Conservation (phyloP, 164 flowering plant genomes). For the Amborella trichopoda region DNA sequence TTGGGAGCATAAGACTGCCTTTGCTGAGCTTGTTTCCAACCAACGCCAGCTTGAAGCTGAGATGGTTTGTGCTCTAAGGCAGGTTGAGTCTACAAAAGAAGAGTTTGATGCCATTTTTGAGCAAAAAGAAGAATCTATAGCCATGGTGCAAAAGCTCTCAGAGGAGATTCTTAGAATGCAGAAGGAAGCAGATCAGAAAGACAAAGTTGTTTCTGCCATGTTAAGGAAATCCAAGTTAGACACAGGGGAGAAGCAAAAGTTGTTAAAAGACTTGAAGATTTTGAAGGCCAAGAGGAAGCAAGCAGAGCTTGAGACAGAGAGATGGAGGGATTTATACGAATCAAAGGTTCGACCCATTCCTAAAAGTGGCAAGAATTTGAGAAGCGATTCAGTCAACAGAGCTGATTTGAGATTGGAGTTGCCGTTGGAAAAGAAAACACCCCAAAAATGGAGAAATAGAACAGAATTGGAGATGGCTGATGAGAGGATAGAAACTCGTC, state of each 20-base stretch:
- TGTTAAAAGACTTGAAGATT: slow-evolving; percentile 58
- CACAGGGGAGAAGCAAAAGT: slow-evolving; percentile 51
- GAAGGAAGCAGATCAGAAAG: slow-evolving; percentile 79
- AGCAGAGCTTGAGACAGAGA: slow-evolving; percentile 50
- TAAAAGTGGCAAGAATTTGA: slow-evolving; percentile 36
- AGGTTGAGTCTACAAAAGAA: slow-evolving; percentile 51
- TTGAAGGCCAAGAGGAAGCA: slow-evolving; percentile 63
- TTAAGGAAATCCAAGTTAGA: slow-evolving; percentile 78
- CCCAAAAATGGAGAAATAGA: slow-evolving; percentile 1
- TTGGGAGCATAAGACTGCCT: slow-evolving; percentile 77
- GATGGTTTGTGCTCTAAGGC: slow-evolving; percentile 59
- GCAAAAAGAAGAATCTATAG: slow-evolving; percentile 57
- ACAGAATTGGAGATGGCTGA: slow-evolving; percentile 12
- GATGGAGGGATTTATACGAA: slow-evolving; percentile 36
- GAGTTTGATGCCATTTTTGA: slow-evolving; percentile 44
- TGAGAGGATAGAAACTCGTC: slow-evolving; percentile 1
- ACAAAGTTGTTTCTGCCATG: slow-evolving; percentile 75
- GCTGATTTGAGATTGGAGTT: slow-evolving; percentile 19
- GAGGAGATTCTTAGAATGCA: slow-evolving; percentile 47
- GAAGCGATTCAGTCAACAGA: slow-evolving; percentile 32
- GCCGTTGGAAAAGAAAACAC: slow-evolving; percentile 17
- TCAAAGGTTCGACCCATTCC: slow-evolving; percentile 4
- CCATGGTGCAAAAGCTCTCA: slow-evolving; percentile 54
- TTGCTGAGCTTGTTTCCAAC: slow-evolving; percentile 84
- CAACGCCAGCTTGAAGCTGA: slow-evolving; percentile 91